Evolutionary conservation across 2,329 filamentous ascomycete genomes (phyloP).

Genomic region (Sporothrix brasiliensis): DNA sequence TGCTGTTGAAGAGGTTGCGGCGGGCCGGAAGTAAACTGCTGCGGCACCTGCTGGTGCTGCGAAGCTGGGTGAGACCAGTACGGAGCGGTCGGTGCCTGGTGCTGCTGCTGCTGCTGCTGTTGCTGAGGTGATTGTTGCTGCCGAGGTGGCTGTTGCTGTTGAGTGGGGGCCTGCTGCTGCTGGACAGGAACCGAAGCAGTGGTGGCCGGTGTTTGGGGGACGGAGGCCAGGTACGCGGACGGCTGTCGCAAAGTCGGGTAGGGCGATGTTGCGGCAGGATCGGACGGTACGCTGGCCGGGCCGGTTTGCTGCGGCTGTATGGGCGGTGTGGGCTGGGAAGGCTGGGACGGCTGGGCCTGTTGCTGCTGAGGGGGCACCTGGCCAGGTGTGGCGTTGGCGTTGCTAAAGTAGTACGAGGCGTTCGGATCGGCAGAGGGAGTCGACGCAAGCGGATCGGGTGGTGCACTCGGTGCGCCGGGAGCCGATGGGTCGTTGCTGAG

Average conservation of each 20-base stretch:
- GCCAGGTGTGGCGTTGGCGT: constrained; percentile 38
- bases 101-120: constrained; percentile 10
- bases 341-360: constrained; percentile 37
- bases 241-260: constrained; percentile 58
- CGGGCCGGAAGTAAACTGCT: constrained; percentile 38
- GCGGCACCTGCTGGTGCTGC: constrained; percentile 47
- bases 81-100: constrained; percentile 42
- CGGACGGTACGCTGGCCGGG: constrained; percentile 47
- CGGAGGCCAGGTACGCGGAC: constrained; percentile 50
- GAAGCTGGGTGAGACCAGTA: constrained; percentile 55
- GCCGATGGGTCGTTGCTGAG: constrained; percentile 19
- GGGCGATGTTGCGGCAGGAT: constrained; percentile 50
- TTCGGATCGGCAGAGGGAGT: constrained; percentile 54
- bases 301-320: constrained; percentile 44
- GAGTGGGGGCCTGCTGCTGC: constrained; percentile 30
- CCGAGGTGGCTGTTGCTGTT: constrained; percentile 29
- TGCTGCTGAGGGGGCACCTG: constrained; percentile 44
- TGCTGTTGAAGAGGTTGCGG: constrained; percentile 45
- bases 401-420: constrained; percentile 61
- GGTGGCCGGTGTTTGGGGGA: constrained; percentile 48
- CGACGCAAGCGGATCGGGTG: constrained; percentile 42
- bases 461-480: constrained; percentile 29
- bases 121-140: constrained; percentile 35
- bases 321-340: constrained; percentile 37
- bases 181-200: constrained; percentile 43